Evolutionary conservation across 768 basidiomycete genomes (phyloP), one percentile per base, ranked within the genome.

Genomic region (Kwoniella sp.): DNA sequence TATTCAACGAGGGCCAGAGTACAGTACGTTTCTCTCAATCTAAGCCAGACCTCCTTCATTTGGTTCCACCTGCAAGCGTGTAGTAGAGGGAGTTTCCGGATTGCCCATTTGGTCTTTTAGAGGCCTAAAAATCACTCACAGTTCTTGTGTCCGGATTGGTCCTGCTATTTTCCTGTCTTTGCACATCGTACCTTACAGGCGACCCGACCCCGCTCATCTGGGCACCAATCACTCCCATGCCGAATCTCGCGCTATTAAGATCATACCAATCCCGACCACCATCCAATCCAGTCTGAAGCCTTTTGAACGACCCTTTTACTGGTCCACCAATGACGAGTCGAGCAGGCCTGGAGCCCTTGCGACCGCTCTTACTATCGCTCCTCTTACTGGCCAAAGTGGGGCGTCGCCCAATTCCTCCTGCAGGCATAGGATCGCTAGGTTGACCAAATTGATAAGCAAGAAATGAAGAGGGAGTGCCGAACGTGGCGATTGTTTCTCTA

Each of bases 281-380:
- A 44, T 19, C 40, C 17, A 44, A 44, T 3, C 40, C 40, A 44
- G 10, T 44, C 17, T 44, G 40, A 8, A 69, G 22, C 9, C 47
- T 58, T 30, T 60, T 53, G 56, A 69, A 69, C 25, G 60, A 63
- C 17, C 60, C 64, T 30, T 51, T 36, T 0, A 66, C 50, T 2
- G 68, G 68, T 30, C 36, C 61, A 13, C 64, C 68, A 27, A 69
- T 62, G 13, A 25, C 22, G 1, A 53, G 17, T 19, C 25, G 36
- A 13, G 46, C 17, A 26, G 50, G 30, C 6, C 56, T 19, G 15
- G 22, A 24, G 51, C 51, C 51, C 7, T 22, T 33, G 13, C 33
- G 7, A 33, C 13, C 13, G 33, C 33, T 5, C 13, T 33, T 33
- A 13, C 33, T 33, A 13, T 33, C 13, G 13, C 13, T 33, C 33